Evolutionary conservation across 805 yeast genomes (phyloP), one percentile per base, ranked within the genome.

Genomic region (Lipomyces kockii): DNA sequence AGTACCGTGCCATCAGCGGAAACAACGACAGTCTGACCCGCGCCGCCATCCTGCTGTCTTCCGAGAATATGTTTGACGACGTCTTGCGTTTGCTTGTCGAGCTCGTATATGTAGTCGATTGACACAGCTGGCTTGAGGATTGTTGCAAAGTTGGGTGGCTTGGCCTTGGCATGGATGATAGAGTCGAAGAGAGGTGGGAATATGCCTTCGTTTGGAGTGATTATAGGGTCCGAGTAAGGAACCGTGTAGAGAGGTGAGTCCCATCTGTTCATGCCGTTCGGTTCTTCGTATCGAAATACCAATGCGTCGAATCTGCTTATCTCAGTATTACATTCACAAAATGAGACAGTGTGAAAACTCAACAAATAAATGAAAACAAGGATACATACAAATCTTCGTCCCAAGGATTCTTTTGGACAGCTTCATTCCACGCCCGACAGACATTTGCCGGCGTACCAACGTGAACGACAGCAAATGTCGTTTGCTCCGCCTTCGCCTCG

Each of bases 251-350:
- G 80, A 5, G 99, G 99, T 3, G 97, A 87, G 75, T 95, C 99
- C 99, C 99, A 95, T 67, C 97, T 80, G 34, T 89, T 86, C 74
- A 86, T 85, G 39, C 87, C 87, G 75, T 91, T 89, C 0, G 99
- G 99, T 76, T 95, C 99, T 78, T 95, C 99, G 75, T 88, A 95
- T 67, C 99, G 79, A 86, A 92, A 90, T 2, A 86, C 84, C 65
- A 94, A 80, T 62, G 89, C 93, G 17, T 83, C 83, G 43, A 85
- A 87, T 7, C 70, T 67, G 35, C 12, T 14, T 1, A 27, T n/a
- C 27, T 59, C 29, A 59, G 62, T 32, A 17, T n/a, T n/a, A 43
- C 20, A n/a, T 6, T 43, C 22, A n/a, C 49, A 43, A n/a, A 43
- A 17, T n/a, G 6, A 9, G 49, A n/a, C 20, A n/a, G 43, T n/a